phyloP scores from a whole-genome alignment of 495 filamentous ascomycete genomes.

The Neurospora sublineolata region DNA sequence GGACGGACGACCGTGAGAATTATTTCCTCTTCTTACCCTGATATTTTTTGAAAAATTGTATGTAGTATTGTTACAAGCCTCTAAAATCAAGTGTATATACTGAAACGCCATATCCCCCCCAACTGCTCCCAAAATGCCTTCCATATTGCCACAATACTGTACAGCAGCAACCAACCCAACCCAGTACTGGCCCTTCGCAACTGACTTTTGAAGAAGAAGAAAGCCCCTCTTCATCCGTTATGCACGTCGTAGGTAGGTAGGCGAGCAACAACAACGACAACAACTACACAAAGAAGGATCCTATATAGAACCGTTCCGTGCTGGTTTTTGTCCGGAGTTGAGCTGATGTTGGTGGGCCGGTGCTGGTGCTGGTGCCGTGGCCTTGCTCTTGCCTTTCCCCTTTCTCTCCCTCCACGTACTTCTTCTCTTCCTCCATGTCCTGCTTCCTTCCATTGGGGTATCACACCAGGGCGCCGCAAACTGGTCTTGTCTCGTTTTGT shows the following conservation, averaged over 20 bases:
- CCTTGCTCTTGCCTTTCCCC: neutral
- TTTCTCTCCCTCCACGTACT: neutral
- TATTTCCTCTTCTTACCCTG: no score
- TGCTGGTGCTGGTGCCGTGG: neutral
- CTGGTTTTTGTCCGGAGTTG: no score
- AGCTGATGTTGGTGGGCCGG: no score
- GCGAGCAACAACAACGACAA: no score
- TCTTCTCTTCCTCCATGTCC: neutral
- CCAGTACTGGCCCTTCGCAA: no score
- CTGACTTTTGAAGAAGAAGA: no score
- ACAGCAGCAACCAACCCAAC: neutral
- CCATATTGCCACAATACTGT: neutral
- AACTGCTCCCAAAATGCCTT: neutral
- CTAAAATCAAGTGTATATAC: neutral
- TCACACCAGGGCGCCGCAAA: neutral
- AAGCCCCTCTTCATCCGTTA: no score
- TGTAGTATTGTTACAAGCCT: neutral
- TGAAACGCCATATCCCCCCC: neutral
- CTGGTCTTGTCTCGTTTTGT: neutral
- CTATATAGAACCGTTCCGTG: no score
- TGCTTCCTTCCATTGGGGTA: neutral
- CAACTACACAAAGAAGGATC: no score
- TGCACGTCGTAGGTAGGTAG: no score
- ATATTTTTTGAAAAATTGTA: no score
- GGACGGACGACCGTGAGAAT: no score